These are phyloP conservation scores for Phalaenopsis equestris DNA, from an alignment of 106 monocot genomes.

Conservation along the genomic window DNA sequence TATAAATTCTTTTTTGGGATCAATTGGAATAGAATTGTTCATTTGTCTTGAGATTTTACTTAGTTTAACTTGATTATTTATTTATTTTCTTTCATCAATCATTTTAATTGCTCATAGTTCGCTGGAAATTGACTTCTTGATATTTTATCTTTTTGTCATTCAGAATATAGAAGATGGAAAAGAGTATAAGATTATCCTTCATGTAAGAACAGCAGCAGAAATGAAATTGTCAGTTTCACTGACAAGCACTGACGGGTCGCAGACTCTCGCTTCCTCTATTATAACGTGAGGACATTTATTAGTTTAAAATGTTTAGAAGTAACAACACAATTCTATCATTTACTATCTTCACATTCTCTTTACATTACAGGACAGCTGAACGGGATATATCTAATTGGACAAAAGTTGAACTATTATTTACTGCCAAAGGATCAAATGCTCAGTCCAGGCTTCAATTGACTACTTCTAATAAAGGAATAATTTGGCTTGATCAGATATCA, in stretches of 20 bases:
- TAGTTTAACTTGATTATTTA: neutral
- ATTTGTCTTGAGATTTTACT: neutral
- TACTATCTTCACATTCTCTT: neutral
- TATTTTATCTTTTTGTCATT: slow-evolving; percentile 7
- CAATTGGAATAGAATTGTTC: neutral
- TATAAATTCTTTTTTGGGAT: neutral
- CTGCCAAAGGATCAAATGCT: slow-evolving; percentile 38
- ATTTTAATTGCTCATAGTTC: neutral
- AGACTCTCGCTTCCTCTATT: slow-evolving; percentile 47
- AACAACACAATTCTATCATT: neutral
- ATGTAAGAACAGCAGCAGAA: slow-evolving; percentile 49
- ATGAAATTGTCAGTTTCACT: slow-evolving; percentile 64
- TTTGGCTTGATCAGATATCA: slow-evolving; percentile 92
- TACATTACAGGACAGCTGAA: slow-evolving; percentile 24
- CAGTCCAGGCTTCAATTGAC: slow-evolving; percentile 81
- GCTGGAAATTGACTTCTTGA: neutral
- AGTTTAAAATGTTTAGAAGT: neutral
- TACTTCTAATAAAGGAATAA: slow-evolving; percentile 46
- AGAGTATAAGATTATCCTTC: slow-evolving; percentile 54
- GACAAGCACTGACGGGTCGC: slow-evolving; percentile 70
- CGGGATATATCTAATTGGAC: slow-evolving; percentile 51
- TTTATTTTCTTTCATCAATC: neutral
- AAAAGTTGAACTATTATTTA: slow-evolving; percentile 56
- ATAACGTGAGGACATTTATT: slow-evolving; percentile 42
- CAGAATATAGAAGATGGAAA: slow-evolving; percentile 85